These are phyloP conservation scores for Populus alba DNA, from an alignment of 345 rosid genomes.

Conservation along the genomic window DNA sequence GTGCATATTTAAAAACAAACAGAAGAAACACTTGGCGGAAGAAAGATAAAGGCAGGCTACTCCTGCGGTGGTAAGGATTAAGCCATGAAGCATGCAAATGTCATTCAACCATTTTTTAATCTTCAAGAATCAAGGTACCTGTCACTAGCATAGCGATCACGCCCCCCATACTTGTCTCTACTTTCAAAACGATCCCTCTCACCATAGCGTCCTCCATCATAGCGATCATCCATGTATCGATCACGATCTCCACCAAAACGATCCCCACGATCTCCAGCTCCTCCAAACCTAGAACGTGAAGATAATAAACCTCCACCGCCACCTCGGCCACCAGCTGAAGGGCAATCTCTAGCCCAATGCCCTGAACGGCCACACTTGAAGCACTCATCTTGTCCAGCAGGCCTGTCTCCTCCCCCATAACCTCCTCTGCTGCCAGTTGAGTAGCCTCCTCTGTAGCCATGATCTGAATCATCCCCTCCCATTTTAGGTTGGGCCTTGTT, in stretches of 20 bases:
- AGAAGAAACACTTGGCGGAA: neutral
- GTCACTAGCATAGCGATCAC: slow-evolving; percentile 72
- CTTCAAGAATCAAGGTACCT: slow-evolving; percentile 44
- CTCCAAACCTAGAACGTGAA: slow-evolving; percentile 77
- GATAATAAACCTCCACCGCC: slow-evolving; percentile 63
- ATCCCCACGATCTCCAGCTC: slow-evolving; percentile 64
- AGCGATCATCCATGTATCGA: slow-evolving; percentile 84
- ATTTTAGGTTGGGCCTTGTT: slow-evolving; percentile 92
- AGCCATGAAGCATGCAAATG: neutral
- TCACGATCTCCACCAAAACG: slow-evolving; percentile 81
- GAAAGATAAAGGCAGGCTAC: neutral
- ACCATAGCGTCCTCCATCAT: slow-evolving; percentile 79
- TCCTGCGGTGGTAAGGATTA: neutral
- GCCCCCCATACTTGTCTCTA: slow-evolving; percentile 67
- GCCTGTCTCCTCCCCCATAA: slow-evolving; percentile 68
- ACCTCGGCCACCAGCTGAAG: slow-evolving; percentile 81
- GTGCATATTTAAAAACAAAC: neutral
- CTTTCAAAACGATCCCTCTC: slow-evolving; percentile 81
- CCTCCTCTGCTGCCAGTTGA: slow-evolving; percentile 66
- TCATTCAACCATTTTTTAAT: neutral
- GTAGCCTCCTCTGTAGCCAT: slow-evolving; percentile 79
- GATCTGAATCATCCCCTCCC: slow-evolving; percentile 74
- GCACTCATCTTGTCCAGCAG: slow-evolving; percentile 83
- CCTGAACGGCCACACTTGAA: slow-evolving; percentile 92
- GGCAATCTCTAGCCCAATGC: slow-evolving; percentile 99